A percentile compares a stretch with the other conserved stretches of the same genome.
These are phyloP conservation scores for Pythium diclinum DNA, from an alignment of 352 stramenopile genomes.

Conservation along the genomic window DNA sequence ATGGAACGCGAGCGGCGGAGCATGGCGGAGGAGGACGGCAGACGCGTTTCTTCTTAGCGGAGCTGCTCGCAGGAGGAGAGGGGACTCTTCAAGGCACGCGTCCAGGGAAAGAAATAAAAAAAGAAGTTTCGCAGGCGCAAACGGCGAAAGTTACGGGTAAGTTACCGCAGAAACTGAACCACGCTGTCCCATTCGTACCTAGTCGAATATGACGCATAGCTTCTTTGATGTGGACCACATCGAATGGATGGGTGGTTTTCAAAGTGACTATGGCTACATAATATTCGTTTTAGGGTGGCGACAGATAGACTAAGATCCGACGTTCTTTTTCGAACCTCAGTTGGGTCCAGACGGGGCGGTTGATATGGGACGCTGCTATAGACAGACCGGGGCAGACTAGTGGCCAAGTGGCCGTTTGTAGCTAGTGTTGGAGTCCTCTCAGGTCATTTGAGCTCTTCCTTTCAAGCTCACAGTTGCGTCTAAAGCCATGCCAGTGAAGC, in stretches of 20 bases:
- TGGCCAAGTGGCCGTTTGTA: not conserved
- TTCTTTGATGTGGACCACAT: not conserved
- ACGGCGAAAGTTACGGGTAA: not conserved
- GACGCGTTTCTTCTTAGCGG: not conserved
- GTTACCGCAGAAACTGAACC: not conserved
- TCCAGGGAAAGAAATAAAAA: not conserved
- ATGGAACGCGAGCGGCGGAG: conserved; percentile 15
- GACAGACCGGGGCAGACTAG: not conserved
- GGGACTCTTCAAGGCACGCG: conserved; percentile 10
- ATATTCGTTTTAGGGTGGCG: too few species aligned
- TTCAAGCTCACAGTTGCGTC: not conserved
- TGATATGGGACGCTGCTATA: not conserved
- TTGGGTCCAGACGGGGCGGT: too few species aligned
- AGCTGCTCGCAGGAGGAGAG: not conserved
- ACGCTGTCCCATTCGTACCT: not conserved
- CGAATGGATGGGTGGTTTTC: not conserved
- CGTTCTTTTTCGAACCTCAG: too few species aligned
- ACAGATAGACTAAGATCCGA: too few species aligned
- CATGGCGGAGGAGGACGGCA: conserved; percentile 9
- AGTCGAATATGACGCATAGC: not conserved
- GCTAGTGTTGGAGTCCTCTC: not conserved
- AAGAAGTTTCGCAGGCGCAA: not conserved
- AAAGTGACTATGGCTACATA: not conserved
- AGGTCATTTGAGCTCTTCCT: not conserved
- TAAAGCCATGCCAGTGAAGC: not conserved